phyloP scores from a whole-genome alignment of 129 eudicot genomes.

The Centrapalus pauciflorus region DNA sequence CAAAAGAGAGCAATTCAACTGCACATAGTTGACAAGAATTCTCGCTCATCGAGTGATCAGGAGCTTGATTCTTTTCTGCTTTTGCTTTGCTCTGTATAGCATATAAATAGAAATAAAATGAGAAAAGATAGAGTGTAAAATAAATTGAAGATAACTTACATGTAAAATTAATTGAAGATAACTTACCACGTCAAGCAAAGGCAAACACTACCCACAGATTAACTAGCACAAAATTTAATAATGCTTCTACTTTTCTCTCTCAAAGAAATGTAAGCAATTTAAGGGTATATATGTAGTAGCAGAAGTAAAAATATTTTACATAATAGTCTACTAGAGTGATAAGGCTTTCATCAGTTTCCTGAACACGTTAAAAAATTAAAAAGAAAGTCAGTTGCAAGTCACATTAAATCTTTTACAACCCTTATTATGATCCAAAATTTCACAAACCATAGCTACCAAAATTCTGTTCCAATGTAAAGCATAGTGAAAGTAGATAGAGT shows the following conservation, averaged over 20 bases:
- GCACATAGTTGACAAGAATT: constrained; percentile 74
- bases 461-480: neutral
- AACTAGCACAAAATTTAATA: neutral
- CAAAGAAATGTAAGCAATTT: neutral
- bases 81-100: constrained; percentile 58
- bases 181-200: neutral
- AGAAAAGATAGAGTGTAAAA: neutral
- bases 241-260: neutral
- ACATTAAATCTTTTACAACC: too few relatives aligned
- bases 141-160: too few relatives aligned
- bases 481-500: neutral
- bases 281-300: neutral
- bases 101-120: constrained; percentile 3
- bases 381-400: neutral
- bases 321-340: neutral
- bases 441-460: neutral
- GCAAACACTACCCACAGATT: neutral
- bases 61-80: constrained; percentile 69
- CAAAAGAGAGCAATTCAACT: constrained; percentile 64
- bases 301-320: neutral
- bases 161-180: neutral
- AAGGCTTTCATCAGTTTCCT: neutral
- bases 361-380: neutral
- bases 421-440: neutral
- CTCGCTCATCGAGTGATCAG: constrained; percentile 64